Evolutionary conservation across 352 stramenopile genomes (phyloP).

Genomic region (Phytophthora colocasiae): DNA sequence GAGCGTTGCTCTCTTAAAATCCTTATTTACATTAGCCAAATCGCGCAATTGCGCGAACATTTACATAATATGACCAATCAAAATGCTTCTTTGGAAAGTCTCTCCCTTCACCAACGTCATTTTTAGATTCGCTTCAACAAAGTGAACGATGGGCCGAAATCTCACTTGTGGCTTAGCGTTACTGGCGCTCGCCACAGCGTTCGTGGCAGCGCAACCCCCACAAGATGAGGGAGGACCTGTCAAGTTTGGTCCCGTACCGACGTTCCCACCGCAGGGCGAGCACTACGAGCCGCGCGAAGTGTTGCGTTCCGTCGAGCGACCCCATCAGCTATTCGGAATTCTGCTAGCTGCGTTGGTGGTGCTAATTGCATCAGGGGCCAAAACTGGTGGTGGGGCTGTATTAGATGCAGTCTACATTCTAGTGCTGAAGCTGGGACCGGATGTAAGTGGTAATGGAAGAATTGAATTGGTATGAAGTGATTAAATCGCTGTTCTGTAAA

Average conservation of each 20-base stretch:
- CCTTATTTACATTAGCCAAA: too few relatives aligned
- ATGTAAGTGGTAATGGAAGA: constrained; percentile 37
- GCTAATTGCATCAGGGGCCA: constrained; percentile 71
- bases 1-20: constrained; percentile 28
- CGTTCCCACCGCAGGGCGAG: constrained; percentile 24
- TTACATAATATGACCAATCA: too few relatives aligned
- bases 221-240: constrained; percentile 27
- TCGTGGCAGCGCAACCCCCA: constrained; percentile 9
- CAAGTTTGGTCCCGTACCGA: constrained; percentile 33
- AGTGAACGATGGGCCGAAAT: constrained; percentile 12
- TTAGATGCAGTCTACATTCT: constrained; percentile 95
- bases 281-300: constrained; percentile 27
- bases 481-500: constrained; percentile 6
- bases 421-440: constrained; percentile 87
- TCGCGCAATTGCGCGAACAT: too few relatives aligned
- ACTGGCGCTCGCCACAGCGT: constrained; percentile 10
- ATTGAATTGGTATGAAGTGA: neutral
- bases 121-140: constrained; percentile 32
- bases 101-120: constrained; percentile 3
- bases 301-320: constrained; percentile 25
- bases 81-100: neutral
- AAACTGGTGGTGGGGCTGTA: constrained; percentile 88
- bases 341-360: constrained; percentile 54
- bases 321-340: constrained; percentile 40
- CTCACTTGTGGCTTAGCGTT: constrained; percentile 12